Evolutionary conservation across 495 filamentous ascomycete genomes (phyloP), one percentile per base, ranked within the genome.

Genomic region (Xylaria venustula): DNA sequence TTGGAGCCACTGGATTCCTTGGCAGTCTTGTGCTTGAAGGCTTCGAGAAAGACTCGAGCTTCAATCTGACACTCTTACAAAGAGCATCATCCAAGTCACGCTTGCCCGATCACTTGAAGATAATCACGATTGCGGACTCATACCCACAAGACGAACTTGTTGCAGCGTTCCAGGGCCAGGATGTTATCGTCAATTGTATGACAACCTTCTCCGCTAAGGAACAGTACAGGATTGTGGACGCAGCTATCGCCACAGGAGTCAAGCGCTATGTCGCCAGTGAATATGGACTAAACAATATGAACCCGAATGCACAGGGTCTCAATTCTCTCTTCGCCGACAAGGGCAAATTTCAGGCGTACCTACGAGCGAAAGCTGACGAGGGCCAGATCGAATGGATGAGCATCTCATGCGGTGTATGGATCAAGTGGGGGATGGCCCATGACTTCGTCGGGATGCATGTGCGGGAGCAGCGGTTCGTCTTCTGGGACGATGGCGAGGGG

Each of bases 231-330:
- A 68, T 83, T 41, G 68, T 85, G 50, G 79, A 84, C 51, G 82
- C 82, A n/a, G 74, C 81, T 23, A 73, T 77, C n/a, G 68, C 71
- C 3, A 78, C 80, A 2, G 71, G 74, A 7, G 79, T 84, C 19
- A 61, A 69, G 46, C 79, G 81, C 28, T 81, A 78, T 57, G 51
- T 84, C 14, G 81, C 81, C 72, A 87, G 83, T 67, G 88, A 90
- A 71, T 91, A 87, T 62, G 88, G 88, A 46, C 90, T 88, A 75
- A 89, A 90, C 76, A 77, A 83, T 49, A 78, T 81, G 45, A 72
- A 76, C 26, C 64, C 71, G 1, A 60, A 73, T n/a, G 66, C 69
- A 2, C 63, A 73, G n/a, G 67, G 73, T 9, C 68, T 77, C 14
- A 66, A 58, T 58, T 61, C 68, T 7, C 62, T 81, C 15, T 80